A percentile compares a stretch with the other conserved stretches of the same genome.
These are phyloP conservation scores for Eimeria praecox DNA, from an alignment of 169 alveolate species.

Conservation along the genomic window DNA sequence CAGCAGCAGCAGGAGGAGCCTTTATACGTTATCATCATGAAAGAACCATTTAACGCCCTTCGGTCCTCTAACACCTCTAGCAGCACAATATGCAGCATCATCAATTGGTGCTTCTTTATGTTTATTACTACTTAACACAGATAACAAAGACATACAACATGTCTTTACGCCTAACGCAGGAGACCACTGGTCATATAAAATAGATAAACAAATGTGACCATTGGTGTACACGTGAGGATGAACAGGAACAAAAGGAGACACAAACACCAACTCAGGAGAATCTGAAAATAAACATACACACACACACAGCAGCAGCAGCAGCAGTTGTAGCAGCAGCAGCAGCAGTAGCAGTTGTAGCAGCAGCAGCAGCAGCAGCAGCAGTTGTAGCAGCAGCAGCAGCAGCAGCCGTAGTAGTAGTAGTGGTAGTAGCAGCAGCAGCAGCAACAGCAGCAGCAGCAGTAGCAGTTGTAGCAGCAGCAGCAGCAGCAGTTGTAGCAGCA, in stretches of 20 bases:
- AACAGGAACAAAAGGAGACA: constrained; percentile 89
- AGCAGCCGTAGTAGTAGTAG: too few relatives aligned
- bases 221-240: constrained; percentile 97
- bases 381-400: too few relatives aligned
- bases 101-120: constrained; percentile 83
- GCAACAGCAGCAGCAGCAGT: too few relatives aligned
- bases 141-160: constrained; percentile 84
- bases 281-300: constrained; percentile 28
- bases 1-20: neutral
- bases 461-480: too few relatives aligned
- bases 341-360: neutral
- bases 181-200: constrained; percentile 89
- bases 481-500: too few relatives aligned
- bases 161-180: constrained; percentile 85
- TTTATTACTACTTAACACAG: constrained; percentile 85
- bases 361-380: neutral
- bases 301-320: constrained; percentile 16
- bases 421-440: too few relatives aligned
- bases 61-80: constrained; percentile 82
- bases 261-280: constrained; percentile 78
- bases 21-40: constrained; percentile 85
- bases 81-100: constrained; percentile 83
- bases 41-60: constrained; percentile 85
- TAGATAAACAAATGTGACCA: constrained; percentile 96
- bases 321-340: neutral